Conservation (phyloP, 2,329 filamentous ascomycete species). For the Pestalotiopsis sp. region DNA sequence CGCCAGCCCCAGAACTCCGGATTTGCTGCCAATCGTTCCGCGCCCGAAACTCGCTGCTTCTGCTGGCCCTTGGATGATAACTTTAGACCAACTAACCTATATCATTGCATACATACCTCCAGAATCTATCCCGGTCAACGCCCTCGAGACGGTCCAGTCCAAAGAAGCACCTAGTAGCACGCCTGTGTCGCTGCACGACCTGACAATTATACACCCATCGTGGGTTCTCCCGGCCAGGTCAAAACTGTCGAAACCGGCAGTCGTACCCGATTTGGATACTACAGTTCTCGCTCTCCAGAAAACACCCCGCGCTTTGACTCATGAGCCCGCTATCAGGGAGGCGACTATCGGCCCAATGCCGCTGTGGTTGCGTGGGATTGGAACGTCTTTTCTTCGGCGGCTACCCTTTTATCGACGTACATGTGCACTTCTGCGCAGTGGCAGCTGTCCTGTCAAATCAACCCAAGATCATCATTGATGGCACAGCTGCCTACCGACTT, state of each 20-base stretch:
- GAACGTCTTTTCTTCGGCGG: neutral
- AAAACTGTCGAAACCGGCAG: neutral
- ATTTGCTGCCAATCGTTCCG: conserved; percentile 1
- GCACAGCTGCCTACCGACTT: too few species aligned
- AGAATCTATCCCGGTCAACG: neutral
- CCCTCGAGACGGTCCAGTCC: neutral
- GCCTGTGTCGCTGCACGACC: neutral
- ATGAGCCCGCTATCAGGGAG: conserved; percentile 1
- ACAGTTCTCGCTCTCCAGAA: neutral
- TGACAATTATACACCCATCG: neutral
- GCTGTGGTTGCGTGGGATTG: neutral
- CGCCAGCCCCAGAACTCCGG: conserved; percentile 4
- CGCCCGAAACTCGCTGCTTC: neutral
- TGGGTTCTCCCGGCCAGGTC: neutral
- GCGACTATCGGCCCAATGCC: neutral
- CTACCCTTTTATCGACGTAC: neutral
- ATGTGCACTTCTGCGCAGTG: neutral
- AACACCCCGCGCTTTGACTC: conserved; percentile 3
- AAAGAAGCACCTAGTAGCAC: neutral
- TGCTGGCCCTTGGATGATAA: neutral
- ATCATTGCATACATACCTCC: neutral
- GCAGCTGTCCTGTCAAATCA: neutral
- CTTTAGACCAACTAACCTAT: neutral
- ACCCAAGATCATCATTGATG: neutral
- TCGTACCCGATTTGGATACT: neutral